Percentiles rank a stretch among this genome's conserved stretches.
These are phyloP conservation scores for Leptomonas seymouri DNA, from an alignment of 208 protist genomes.

Conservation along the genomic window DNA sequence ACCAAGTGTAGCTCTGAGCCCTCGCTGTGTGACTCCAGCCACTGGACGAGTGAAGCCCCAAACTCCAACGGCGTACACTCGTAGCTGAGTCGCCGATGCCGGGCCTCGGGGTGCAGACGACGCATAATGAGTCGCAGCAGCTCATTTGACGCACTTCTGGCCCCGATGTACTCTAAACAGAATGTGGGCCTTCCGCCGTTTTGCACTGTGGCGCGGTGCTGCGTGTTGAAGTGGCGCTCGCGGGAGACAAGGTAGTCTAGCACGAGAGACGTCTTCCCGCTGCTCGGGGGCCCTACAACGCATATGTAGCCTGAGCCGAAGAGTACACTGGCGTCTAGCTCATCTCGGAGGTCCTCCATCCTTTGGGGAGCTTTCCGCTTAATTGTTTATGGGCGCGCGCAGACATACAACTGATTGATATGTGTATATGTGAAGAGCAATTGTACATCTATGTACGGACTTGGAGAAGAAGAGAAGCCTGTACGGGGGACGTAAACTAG, in stretches of 20 bases:
- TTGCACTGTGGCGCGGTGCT: conserved; percentile 1
- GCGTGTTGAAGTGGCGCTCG: conserved; percentile 38
- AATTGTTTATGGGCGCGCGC: background rate
- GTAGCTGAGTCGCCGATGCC: conserved; percentile 34
- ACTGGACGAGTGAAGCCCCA: conserved; percentile 50
- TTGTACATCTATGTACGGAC: too few relatives aligned
- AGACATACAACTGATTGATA: too few relatives aligned
- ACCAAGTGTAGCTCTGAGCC: conserved; percentile 83
- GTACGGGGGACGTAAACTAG: too few relatives aligned
- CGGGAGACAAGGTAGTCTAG: conserved; percentile 62
- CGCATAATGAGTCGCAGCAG: conserved; percentile 29
- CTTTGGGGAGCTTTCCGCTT: background rate
- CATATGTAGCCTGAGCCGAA: conserved; percentile 82
- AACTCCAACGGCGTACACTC: conserved; percentile 64
- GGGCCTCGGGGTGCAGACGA: conserved; percentile 25
- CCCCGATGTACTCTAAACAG: conserved; percentile 54
- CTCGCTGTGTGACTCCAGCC: conserved; percentile 43
- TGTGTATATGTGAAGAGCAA: too few relatives aligned
- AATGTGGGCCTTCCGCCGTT: conserved; percentile 21
- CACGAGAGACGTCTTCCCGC: conserved; percentile 77
- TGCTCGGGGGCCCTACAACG: conserved; percentile 72
- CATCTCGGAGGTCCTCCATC: conserved; percentile 50
- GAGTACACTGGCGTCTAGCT: conserved; percentile 72
- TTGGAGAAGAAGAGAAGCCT: background rate
- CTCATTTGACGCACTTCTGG: conserved; percentile 35